These are phyloP conservation scores for Kodamaea plutei DNA, from an alignment of 1,139 yeast genomes.

Conservation along the genomic window DNA sequence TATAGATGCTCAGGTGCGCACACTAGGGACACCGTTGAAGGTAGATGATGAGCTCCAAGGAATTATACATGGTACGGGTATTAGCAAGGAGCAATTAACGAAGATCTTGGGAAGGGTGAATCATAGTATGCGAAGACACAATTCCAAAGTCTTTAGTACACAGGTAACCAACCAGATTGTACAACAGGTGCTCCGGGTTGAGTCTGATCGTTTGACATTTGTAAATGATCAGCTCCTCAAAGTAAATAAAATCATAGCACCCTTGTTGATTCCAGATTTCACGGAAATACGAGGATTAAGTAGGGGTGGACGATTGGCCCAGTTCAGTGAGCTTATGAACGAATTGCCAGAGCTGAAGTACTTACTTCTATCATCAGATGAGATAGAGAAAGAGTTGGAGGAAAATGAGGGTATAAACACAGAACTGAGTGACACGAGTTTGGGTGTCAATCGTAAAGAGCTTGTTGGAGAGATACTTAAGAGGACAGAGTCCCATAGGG, in stretches of 20 bases:
- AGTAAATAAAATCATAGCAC: slow-evolving; percentile 22
- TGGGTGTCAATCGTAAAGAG: background rate
- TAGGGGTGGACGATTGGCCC: slow-evolving; percentile 12
- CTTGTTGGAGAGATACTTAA: background rate
- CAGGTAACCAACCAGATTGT: slow-evolving; percentile 35
- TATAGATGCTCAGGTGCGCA: slow-evolving; percentile 26
- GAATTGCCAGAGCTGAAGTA: slow-evolving; percentile 36
- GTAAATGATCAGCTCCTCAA: slow-evolving; percentile 27
- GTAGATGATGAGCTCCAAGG: slow-evolving; percentile 13
- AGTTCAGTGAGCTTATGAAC: slow-evolving; percentile 22
- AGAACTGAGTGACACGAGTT: background rate
- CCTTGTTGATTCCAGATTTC: slow-evolving; percentile 28
- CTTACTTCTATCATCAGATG: slow-evolving; percentile 15
- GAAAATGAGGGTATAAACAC: background rate
- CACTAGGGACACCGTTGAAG: slow-evolving; percentile 22
- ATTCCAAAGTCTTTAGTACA: slow-evolving; percentile 23
- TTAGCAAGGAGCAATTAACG: slow-evolving; percentile 21
- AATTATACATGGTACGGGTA: slow-evolving; percentile 8
- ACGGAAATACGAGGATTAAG: slow-evolving; percentile 11
- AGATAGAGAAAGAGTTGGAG: slow-evolving; percentile 3
- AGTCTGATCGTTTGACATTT: slow-evolving; percentile 24
- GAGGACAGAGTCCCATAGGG: too few species aligned
- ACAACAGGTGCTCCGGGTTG: slow-evolving; percentile 34
- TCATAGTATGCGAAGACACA: slow-evolving; percentile 25
- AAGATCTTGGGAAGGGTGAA: slow-evolving; percentile 26